phyloP scores from a whole-genome alignment of 176 grass and related monocot species.

The Guadua angustifolia region DNA sequence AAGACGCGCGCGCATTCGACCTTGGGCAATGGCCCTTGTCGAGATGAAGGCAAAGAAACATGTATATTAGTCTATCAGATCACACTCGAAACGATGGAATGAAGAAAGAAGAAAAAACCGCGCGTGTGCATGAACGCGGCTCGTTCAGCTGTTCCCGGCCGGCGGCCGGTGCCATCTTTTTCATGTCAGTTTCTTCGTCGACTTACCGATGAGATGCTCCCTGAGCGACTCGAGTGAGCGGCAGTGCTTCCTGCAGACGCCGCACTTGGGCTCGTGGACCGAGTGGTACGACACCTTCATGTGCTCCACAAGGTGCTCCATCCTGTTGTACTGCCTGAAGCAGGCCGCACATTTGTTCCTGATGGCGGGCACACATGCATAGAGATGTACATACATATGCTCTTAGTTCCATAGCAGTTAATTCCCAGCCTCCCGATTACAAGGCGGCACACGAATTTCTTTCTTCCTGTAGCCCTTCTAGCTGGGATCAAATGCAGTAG shows the following conservation, averaged over 20 bases:
- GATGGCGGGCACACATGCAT: neutral
- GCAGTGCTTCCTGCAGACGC: slow-evolving; percentile 83
- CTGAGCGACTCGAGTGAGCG: slow-evolving; percentile 88
- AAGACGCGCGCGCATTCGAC: slow-evolving; percentile 76
- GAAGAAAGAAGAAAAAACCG: neutral
- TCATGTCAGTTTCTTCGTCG: neutral
- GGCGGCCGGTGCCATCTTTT: neutral
- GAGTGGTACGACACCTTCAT: slow-evolving; percentile 89
- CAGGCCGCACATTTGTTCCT: slow-evolving; percentile 96
- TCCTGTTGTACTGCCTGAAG: slow-evolving; percentile 85
- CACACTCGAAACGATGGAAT: neutral
- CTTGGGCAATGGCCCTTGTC: slow-evolving; percentile 82
- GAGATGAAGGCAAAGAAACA: neutral
- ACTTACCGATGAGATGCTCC: slow-evolving; percentile 92
- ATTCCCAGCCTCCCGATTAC: neutral
- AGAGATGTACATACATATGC: neutral
- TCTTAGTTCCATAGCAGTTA: neutral
- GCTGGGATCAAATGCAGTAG: neutral
- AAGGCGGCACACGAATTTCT: neutral
- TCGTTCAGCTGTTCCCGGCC: neutral
- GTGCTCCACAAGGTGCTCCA: slow-evolving; percentile 94
- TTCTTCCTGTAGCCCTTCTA: neutral
- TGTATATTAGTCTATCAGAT: neutral
- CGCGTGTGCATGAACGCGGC: neutral
- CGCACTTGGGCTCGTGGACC: slow-evolving; percentile 78